Base-by-base conservation (phyloP, 345 rosid species). In the Populus ilicifolia region DNA sequence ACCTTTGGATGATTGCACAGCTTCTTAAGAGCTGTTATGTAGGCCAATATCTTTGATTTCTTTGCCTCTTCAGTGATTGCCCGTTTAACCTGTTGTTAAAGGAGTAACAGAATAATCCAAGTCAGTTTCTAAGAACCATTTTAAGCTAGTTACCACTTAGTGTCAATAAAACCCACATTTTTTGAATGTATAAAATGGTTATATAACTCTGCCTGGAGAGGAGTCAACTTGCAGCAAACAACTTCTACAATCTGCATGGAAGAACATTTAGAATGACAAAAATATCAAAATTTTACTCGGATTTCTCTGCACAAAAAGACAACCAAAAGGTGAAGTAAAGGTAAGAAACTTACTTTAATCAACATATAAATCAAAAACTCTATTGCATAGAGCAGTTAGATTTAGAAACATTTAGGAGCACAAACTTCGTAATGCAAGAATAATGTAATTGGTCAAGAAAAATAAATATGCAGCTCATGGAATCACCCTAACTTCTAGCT, bases 1-100 rank as follows among this genome's bases (percentile, higher is more conserved):
- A 96, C 99, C 97, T 96, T 96, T 67, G 99, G 99, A 88, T 96
- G 99, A 83, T 96, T 96, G 89, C 99, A 93, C 77, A 96, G 96
- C 93, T 96, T 96, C 89, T 96, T 96, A 67, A 96, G 99, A 82
- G 97, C 98, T 71, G 99, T 96, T 73, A 96, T 93, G 84, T 92
- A 93, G 71, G 98, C 99, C 88, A 96, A 87, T 72, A 96, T 94
- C 89, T 88, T 93, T n/a, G 97, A 88, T 79, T 90, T 88, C 82
- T 93, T 96, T 82, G 85, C 75, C 81, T 92, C 96, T 75, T 92
- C 98, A 38, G 88, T 83, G 61, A 96, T 89, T 74, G 90, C 98
- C 73, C 82, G 86, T 82, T 93, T 92, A 77, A 96, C 94, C 99
- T 96, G 91, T 70, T 78, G 65, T 72, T 50, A 50, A 70, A 54